Percentiles rank a stretch among this genome's conserved stretches.
These are phyloP conservation scores for Abrus pulchellus DNA, from an alignment of 306 rosid species.

Conservation along the genomic window DNA sequence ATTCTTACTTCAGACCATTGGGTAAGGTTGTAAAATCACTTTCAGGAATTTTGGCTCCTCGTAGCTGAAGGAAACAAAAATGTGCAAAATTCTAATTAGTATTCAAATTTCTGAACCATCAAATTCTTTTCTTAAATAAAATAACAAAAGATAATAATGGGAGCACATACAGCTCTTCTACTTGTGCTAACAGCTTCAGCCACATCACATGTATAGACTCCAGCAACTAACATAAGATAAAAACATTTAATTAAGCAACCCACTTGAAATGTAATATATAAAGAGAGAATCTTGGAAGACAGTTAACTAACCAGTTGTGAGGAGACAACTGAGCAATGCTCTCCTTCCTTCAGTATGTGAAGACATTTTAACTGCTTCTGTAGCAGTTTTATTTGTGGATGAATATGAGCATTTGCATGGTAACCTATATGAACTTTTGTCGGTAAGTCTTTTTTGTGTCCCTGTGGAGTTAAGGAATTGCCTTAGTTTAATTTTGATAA, in stretches of 20 bases:
- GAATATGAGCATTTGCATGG: slow-evolving; percentile 65
- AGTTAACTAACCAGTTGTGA: slow-evolving; percentile 69
- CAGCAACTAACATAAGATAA: slow-evolving; percentile 50
- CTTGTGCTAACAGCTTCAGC: slow-evolving; percentile 70
- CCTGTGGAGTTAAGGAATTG: slow-evolving; percentile 58
- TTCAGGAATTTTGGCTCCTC: slow-evolving; percentile 83
- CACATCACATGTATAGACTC: slow-evolving; percentile 56
- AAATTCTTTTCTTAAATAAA: not conserved
- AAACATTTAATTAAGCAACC: not conserved
- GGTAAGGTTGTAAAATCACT: slow-evolving; percentile 88
- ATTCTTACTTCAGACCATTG: slow-evolving; percentile 89
- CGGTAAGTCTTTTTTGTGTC: slow-evolving; percentile 57
- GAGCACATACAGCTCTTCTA: slow-evolving; percentile 60
- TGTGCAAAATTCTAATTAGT: slow-evolving; percentile 22
- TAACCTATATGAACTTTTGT: slow-evolving; percentile 51
- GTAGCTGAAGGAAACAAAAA: slow-evolving; percentile 47
- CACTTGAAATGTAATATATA: slow-evolving; percentile 6
- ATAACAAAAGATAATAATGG: not conserved
- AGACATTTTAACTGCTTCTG: slow-evolving; percentile 51
- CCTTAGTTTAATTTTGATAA: slow-evolving; percentile 40
- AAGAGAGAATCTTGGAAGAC: not conserved
- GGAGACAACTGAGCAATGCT: slow-evolving; percentile 67
- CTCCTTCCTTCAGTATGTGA: slow-evolving; percentile 76
- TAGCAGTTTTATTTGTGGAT: slow-evolving; percentile 45
- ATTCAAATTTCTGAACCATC: slow-evolving; percentile 17